These are phyloP conservation scores for Carex kokanica DNA, from an alignment of 176 grass and related monocot species.

Conservation along the genomic window DNA sequence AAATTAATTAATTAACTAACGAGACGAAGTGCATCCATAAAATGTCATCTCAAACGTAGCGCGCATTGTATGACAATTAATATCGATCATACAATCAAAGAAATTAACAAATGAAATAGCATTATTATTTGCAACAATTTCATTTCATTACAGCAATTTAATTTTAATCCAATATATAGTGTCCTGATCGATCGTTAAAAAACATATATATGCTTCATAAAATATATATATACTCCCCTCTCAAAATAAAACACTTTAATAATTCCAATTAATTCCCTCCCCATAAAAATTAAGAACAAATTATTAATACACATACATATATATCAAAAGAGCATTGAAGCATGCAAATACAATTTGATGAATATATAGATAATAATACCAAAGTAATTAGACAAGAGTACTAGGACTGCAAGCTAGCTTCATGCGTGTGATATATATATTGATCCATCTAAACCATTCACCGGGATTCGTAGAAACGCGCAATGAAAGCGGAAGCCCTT, in stretches of 20 bases:
- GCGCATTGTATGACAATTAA: background rate
- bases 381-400: background rate
- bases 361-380: background rate
- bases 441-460: background rate
- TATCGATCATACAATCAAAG: background rate
- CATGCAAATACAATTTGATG: background rate
- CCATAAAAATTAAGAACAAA: background rate
- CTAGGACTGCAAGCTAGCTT: background rate
- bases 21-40: too few species aligned
- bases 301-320: background rate
- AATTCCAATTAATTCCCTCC: background rate
- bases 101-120: background rate
- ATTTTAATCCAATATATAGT: background rate
- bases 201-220: background rate
- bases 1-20: too few species aligned
- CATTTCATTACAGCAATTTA: background rate
- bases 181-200: background rate
- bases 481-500: constrained; percentile 71
- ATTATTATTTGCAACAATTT: background rate
- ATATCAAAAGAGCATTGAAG: background rate
- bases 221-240: too few species aligned
- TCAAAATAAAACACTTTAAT: background rate
- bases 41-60: too few species aligned
- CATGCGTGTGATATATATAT: background rate
- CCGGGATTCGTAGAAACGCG: constrained; percentile 53